phyloP scores from a whole-genome alignment of 1,284 basidiomycete species.

The Filobasidium uniguttulatum region DNA sequence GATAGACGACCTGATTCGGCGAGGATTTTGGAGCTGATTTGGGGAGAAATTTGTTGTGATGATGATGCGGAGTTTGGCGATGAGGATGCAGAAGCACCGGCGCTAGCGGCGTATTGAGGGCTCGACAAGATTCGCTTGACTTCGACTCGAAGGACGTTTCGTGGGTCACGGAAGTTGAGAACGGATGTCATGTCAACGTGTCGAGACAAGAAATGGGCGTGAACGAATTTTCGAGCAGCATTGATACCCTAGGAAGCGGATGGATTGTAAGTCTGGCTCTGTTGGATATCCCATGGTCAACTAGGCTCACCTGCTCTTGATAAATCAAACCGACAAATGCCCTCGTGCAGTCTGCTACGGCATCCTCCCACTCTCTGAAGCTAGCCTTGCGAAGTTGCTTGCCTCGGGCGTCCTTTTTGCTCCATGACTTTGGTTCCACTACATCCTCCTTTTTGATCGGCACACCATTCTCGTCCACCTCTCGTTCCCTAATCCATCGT shows the following conservation, averaged over 20 bases:
- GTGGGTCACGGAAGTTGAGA: constrained; percentile 80
- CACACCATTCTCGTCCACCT: constrained; percentile 3
- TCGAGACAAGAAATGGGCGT: constrained; percentile 70
- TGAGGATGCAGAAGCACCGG: too few relatives aligned
- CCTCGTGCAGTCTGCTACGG: constrained; percentile 37
- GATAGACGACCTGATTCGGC: constrained; percentile 84
- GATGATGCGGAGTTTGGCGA: not conserved
- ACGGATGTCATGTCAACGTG: constrained; percentile 65
- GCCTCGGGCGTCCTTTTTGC: not conserved
- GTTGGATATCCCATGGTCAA: not conserved
- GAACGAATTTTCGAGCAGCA: constrained; percentile 66
- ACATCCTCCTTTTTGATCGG: not conserved
- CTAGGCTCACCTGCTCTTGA: constrained; percentile 39
- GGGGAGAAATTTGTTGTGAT: not conserved
- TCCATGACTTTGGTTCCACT: not conserved
- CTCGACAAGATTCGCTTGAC: constrained; percentile 50
- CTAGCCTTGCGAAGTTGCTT: not conserved
- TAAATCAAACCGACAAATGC: constrained; percentile 44
- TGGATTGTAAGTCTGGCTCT: not conserved
- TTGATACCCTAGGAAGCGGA: constrained; percentile 50
- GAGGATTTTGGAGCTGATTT: constrained; percentile 68
- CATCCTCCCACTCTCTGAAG: constrained; percentile 28
- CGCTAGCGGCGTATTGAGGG: constrained; percentile 13
- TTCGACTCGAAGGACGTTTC: constrained; percentile 62
- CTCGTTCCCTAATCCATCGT: constrained; percentile 5